Conservation (phyloP, 2,329 filamentous ascomycete species). For the Plectosphaerella sp. region DNA sequence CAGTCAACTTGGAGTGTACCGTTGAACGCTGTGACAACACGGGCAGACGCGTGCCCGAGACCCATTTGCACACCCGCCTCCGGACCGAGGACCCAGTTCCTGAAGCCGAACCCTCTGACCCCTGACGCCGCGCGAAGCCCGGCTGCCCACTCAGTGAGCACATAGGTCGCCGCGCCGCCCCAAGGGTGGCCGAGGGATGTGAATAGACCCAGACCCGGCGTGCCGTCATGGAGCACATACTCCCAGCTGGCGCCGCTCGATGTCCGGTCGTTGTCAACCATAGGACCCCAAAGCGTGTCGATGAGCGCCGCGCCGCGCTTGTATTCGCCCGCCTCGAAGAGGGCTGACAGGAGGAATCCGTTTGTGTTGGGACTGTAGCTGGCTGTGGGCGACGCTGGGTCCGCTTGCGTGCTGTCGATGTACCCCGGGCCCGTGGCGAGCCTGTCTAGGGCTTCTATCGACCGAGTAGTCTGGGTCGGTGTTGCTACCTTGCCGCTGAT, state of each 20-base stretch:
- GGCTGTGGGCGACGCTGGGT: slow-evolving; percentile 20
- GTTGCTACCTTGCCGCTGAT: slow-evolving; percentile 14
- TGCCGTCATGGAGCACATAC: slow-evolving; percentile 31
- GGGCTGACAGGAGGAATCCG: slow-evolving; percentile 34
- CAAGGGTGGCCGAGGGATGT: slow-evolving; percentile 39
- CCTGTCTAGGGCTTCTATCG: slow-evolving; percentile 6
- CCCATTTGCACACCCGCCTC: slow-evolving; percentile 18
- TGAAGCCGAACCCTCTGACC: slow-evolving; percentile 15
- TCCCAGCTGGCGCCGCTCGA: slow-evolving; percentile 38
- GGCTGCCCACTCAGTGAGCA: slow-evolving; percentile 30
- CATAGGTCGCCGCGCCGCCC: slow-evolving; percentile 39
- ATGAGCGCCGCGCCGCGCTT: slow-evolving; percentile 24
- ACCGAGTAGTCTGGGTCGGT: slow-evolving; percentile 1
- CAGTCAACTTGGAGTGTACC: slow-evolving; percentile 18
- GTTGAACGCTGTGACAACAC: slow-evolving; percentile 17
- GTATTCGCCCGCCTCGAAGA: slow-evolving; percentile 22
- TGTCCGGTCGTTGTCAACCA: slow-evolving; percentile 29
- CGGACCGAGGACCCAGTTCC: slow-evolving; percentile 21
- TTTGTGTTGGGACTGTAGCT: slow-evolving; percentile 41
- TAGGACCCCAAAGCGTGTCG: slow-evolving; percentile 32
- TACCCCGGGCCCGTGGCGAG: slow-evolving; percentile 13
- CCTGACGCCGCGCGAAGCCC: slow-evolving; percentile 16
- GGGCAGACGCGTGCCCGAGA: slow-evolving; percentile 17
- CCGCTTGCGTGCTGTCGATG: slow-evolving; percentile 11
- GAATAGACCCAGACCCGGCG: slow-evolving; percentile 33